Percentiles rank a stretch among this genome's conserved stretches.
phyloP scores from a whole-genome alignment of 768 basidiomycete species.

The Grammothele lineata region DNA sequence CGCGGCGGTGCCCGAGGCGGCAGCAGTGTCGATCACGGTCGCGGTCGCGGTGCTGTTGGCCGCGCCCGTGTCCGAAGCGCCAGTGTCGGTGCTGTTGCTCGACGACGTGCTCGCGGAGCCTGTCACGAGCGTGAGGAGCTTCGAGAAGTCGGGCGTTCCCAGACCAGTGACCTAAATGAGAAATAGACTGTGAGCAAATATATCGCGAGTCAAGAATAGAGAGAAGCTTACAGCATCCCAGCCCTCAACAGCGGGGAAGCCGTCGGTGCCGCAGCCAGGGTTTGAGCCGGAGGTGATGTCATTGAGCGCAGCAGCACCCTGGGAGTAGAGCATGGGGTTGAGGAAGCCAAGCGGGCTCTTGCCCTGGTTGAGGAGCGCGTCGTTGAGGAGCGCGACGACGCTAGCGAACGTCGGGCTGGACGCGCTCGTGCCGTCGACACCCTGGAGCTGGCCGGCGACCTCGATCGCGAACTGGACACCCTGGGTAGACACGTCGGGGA shows the following conservation, averaged over 20 bases:
- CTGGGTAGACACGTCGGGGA: slow-evolving; percentile 67
- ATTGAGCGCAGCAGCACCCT: slow-evolving; percentile 21
- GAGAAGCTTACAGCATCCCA: slow-evolving; percentile 30
- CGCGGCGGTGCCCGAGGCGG: neutral
- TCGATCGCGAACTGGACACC: slow-evolving; percentile 42
- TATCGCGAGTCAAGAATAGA: too few species aligned
- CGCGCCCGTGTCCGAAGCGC: neutral
- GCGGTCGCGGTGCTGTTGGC: neutral
- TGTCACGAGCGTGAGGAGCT: slow-evolving; percentile 14
- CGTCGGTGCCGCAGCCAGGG: slow-evolving; percentile 28
- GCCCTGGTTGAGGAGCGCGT: slow-evolving; percentile 26
- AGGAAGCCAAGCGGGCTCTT: slow-evolving; percentile 31
- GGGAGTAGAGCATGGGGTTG: slow-evolving; percentile 24
- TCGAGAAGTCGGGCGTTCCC: slow-evolving; percentile 58
- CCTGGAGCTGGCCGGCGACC: slow-evolving; percentile 12
- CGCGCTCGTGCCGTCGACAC: slow-evolving; percentile 31
- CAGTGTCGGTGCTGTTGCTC: neutral
- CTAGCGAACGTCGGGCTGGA: slow-evolving; percentile 32
- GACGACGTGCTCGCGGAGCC: neutral
- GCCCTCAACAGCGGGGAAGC: slow-evolving; percentile 28
- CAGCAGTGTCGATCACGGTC: neutral
- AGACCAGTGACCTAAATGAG: slow-evolving; percentile 48
- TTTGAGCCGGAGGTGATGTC: slow-evolving; percentile 25
- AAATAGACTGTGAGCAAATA: too few species aligned
- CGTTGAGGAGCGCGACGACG: slow-evolving; percentile 33